Percentiles rank a stretch among this genome's conserved stretches.
Evolutionary conservation across 2,329 filamentous ascomycete species (phyloP).

Genomic region (Aureobasidium lini): DNA sequence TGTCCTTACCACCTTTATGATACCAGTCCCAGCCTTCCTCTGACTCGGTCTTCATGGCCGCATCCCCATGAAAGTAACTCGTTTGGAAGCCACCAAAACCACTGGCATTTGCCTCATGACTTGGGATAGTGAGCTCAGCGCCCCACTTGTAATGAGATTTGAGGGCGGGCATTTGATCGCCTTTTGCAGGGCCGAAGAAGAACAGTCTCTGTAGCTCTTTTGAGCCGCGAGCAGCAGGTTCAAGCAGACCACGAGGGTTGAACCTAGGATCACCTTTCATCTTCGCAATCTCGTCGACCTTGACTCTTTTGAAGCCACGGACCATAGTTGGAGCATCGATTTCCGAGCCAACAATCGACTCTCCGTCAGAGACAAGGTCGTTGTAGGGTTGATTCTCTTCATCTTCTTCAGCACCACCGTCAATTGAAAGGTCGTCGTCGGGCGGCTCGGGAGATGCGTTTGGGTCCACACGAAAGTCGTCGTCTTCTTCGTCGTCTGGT

Average conservation of each 20-base stretch:
- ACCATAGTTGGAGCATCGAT: not conserved
- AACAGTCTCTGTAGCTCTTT: slow-evolving; percentile 41
- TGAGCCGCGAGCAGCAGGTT: slow-evolving; percentile 21
- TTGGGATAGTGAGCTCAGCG: slow-evolving; percentile 45
- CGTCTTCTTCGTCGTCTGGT: slow-evolving; percentile 25
- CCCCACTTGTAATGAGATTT: slow-evolving; percentile 46
- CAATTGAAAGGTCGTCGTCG: slow-evolving; percentile 7
- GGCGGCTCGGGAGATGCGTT: slow-evolving; percentile 21
- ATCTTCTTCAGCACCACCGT: slow-evolving; percentile 16
- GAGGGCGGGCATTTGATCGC: slow-evolving; percentile 43
- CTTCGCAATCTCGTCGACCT: slow-evolving; percentile 2
- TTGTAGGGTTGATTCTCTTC: slow-evolving; percentile 29
- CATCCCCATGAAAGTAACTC: slow-evolving; percentile 37
- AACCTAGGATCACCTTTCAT: slow-evolving; percentile 13
- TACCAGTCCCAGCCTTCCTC: slow-evolving; percentile 49
- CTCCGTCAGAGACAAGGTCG: slow-evolving; percentile 29
- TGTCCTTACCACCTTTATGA: slow-evolving; percentile 32
- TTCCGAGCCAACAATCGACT: not conserved
- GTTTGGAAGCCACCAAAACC: slow-evolving; percentile 33
- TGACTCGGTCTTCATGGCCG: slow-evolving; percentile 37
- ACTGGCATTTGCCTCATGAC: slow-evolving; percentile 28
- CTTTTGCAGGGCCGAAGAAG: slow-evolving; percentile 44
- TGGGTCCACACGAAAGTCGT: slow-evolving; percentile 30
- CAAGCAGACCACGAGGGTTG: slow-evolving; percentile 22
- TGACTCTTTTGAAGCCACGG: not conserved